These are phyloP conservation scores for Kluyveromyces siamensis DNA, from an alignment of 805 yeast species.

Conservation along the genomic window DNA sequence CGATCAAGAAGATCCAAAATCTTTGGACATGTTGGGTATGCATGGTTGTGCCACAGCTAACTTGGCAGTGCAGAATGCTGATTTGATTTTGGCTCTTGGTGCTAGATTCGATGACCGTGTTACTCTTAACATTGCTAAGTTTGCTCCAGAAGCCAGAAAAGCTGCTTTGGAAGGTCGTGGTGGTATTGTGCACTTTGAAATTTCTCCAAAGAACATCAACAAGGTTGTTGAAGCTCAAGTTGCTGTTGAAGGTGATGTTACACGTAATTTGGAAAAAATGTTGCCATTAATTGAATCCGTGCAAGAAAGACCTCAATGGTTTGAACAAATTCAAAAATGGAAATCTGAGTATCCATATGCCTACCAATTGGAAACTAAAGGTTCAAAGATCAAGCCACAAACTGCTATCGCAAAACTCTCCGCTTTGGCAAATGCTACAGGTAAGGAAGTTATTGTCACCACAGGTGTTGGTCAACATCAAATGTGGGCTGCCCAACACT, in stretches of 20 bases:
- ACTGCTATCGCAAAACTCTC: conserved; percentile 76
- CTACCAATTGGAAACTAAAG: conserved; percentile 74
- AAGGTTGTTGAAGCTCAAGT: conserved; percentile 95
- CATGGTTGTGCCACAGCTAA: conserved; percentile 96
- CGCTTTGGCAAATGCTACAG: conserved; percentile 45
- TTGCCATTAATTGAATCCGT: conserved; percentile 63
- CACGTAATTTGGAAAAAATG: conserved; percentile 62
- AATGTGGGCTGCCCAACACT: conserved; percentile 99
- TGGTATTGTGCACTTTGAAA: conserved; percentile 95
- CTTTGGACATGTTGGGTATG: conserved; percentile 97
- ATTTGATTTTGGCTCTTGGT: conserved; percentile 87
- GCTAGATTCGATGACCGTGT: conserved; percentile 99
- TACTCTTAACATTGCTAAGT: conserved; percentile 73
- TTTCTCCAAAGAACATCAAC: conserved; percentile 93
- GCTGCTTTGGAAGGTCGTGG: conserved; percentile 88
- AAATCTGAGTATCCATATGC: conserved; percentile 77
- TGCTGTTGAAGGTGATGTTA: conserved; percentile 94
- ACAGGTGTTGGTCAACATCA: conserved; percentile 99
- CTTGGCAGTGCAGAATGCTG: conserved; percentile 88
- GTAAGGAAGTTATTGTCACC: conserved; percentile 77
- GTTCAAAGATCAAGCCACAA: conserved; percentile 82
- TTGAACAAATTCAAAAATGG: conserved; percentile 67
- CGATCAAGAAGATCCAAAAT: conserved; percentile 84
- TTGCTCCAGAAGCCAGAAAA: conserved; percentile 87
- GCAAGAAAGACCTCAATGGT: conserved; percentile 70